Percentiles rank a stretch among this genome's conserved stretches.
phyloP scores from a whole-genome alignment of 1,284 basidiomycete genomes.

The Puccinia novopanici region DNA sequence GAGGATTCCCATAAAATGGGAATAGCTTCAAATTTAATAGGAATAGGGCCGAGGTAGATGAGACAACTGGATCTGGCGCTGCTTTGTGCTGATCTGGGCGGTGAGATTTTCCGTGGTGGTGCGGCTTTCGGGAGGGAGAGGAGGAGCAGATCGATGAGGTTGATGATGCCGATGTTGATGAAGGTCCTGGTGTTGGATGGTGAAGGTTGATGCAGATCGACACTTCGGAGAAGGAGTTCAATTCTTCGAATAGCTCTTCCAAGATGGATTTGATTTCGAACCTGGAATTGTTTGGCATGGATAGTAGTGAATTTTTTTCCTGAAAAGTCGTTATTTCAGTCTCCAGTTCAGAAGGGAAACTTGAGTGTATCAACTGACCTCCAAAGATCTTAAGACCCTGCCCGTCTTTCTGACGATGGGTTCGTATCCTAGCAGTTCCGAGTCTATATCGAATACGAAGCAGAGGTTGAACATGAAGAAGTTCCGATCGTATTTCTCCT shows the following conservation, averaged over 20 bases:
- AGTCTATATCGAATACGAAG: constrained; percentile 87
- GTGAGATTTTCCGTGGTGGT: not conserved
- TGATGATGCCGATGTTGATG: not conserved
- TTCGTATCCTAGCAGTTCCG: constrained; percentile 91
- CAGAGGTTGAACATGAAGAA: constrained; percentile 92
- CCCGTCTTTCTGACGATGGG: constrained; percentile 93
- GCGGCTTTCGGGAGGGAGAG: not conserved
- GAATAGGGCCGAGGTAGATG: constrained; percentile 60
- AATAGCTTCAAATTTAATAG: constrained; percentile 90
- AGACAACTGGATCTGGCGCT: not conserved
- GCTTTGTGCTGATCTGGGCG: not conserved
- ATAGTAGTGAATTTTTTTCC: constrained; percentile 87
- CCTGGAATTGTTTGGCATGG: constrained; percentile 68
- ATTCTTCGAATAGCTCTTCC: constrained; percentile 93
- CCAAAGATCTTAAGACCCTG: constrained; percentile 79
- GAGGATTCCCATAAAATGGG: constrained; percentile 90
- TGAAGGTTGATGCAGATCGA: constrained; percentile 80
- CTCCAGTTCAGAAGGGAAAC: too few relatives aligned
- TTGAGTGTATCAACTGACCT: constrained; percentile 66
- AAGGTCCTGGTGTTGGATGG: constrained; percentile 61
- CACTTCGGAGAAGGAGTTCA: constrained; percentile 95
- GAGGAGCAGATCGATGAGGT: not conserved
- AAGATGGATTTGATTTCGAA: constrained; percentile 79
- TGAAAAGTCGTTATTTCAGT: too few relatives aligned
- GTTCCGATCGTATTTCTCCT: constrained; percentile 66